Evolutionary conservation across 441 rosid species (phyloP).

Genomic region (Gossypium aridum): DNA sequence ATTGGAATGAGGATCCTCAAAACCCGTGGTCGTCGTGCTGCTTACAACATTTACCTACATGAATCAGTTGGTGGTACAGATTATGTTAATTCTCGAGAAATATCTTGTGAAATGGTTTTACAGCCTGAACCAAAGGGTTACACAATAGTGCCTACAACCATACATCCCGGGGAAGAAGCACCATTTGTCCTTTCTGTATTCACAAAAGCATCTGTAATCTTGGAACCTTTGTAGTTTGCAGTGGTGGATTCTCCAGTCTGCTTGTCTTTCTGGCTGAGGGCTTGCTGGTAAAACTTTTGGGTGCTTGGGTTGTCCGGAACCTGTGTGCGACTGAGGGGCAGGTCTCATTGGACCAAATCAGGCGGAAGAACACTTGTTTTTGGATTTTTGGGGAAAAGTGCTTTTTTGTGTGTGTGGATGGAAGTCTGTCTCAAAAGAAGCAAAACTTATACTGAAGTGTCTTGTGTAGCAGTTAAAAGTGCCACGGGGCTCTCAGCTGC

Average conservation of each 20-base stretch:
- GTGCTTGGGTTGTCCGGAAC: conserved; percentile 37
- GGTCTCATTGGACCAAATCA: conserved; percentile 20
- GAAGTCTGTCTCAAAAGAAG: not conserved
- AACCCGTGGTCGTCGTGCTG: conserved; percentile 97
- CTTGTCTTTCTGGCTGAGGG: conserved; percentile 24
- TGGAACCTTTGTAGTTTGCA: conserved; percentile 65
- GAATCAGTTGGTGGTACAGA: conserved; percentile 99
- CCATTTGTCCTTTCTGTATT: conserved; percentile 98
- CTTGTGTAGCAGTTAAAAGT: conserved; percentile 9
- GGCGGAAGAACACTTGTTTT: conserved; percentile 10
- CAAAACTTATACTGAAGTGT: conserved; percentile 7
- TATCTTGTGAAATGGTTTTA: conserved; percentile 99
- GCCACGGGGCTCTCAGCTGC: conserved; percentile 23
- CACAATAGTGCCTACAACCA: conserved; percentile 98
- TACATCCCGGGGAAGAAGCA: conserved; percentile 99
- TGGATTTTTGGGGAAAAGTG: conserved; percentile 8
- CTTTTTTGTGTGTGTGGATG: not conserved
- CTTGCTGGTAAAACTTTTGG: conserved; percentile 22
- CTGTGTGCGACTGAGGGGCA: conserved; percentile 16
- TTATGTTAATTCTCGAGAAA: conserved; percentile 98
- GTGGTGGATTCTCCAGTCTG: conserved; percentile 21
- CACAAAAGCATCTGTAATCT: conserved; percentile 81
- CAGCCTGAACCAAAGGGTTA: conserved; percentile 99
- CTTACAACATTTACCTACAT: conserved; percentile 90
- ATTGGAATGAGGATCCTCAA: conserved; percentile 99